Evolutionary conservation across 1,284 basidiomycete genomes (phyloP), one percentile per base, ranked within the genome.

Genomic region (Mrakiaceae sp.): DNA sequence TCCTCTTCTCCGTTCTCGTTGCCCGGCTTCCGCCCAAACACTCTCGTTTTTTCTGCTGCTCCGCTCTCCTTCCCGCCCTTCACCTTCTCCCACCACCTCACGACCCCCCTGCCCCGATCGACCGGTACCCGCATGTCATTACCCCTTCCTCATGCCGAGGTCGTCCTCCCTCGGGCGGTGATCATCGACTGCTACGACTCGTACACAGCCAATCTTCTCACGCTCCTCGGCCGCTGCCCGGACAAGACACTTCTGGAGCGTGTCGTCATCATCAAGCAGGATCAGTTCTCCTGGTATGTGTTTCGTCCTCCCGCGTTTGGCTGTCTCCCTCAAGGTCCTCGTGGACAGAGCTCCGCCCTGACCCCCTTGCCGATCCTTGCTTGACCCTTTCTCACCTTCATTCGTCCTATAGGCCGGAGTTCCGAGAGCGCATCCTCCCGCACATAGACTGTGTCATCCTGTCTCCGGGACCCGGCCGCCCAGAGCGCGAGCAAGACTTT

Each of bases 131-230:
- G 27, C 27, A 27, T 27, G 27, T 27, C 27, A 27, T 27, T 27
- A 27, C 27, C 27, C 27, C 27, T 27, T 27, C 1, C 27, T 27
- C 27, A 27, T 27, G 27, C 27, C 27, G 27, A 27, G 27, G 27
- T 51, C 40, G 58, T 50, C 51, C 71, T 77, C 12, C 76, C 77
- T 2, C 66, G 76, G 40, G 75, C 74, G 2, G 69, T 77, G 57
- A 75, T 78, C 16, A 64, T 78, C 61, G 77, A 78, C 67, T 78
- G 75, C 66, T 77, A 77, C 58, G 77, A 78, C 63, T 76, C 75
- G 0, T 78, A 78, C 67, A 78, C 77, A 10, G 76, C 76, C 67
- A 78, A 78, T 67, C 71, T 78, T 57, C 67, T 78, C 57, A 75
- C 76, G 39, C 70, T 78, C 8, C 77, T 78, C 66, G 74, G 74